Conservation (phyloP, 1,284 basidiomycete species). For the Microbotryomycetes sp. region DNA sequence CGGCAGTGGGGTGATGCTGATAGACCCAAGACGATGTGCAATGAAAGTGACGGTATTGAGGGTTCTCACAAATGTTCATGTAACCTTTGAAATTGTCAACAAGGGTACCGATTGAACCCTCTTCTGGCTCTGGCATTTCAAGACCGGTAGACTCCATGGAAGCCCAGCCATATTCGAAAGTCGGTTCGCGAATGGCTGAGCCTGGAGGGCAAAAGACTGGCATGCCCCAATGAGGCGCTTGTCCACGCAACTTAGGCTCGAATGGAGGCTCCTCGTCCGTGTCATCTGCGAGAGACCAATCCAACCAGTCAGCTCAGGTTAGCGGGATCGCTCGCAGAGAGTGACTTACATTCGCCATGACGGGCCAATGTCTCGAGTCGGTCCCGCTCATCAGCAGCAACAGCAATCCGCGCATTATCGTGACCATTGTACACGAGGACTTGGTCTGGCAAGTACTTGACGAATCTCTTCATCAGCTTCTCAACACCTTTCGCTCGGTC, state of each 20-base stretch:
- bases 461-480: constrained; percentile 31
- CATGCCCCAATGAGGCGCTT: constrained; percentile 35
- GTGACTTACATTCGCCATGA: constrained; percentile 26
- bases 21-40: constrained; percentile 36
- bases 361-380: constrained; percentile 29
- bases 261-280: constrained; percentile 29
- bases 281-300: constrained; percentile 17
- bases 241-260: constrained; percentile 28
- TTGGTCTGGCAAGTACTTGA: constrained; percentile 35
- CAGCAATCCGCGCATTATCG: constrained; percentile 33
- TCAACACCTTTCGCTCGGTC: constrained; percentile 36
- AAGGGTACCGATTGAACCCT: constrained; percentile 28
- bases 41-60: constrained; percentile 38
- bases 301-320: background rate
- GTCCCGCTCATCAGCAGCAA: constrained; percentile 34
- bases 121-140: constrained; percentile 27
- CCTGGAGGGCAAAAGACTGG: constrained; percentile 32
- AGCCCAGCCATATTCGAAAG: constrained; percentile 32
- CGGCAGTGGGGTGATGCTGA: constrained; percentile 33
- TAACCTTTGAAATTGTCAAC: constrained; percentile 32
- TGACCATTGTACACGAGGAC: constrained; percentile 36
- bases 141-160: constrained; percentile 26
- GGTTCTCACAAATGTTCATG: constrained; percentile 37
- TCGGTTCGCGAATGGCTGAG: constrained; percentile 26
- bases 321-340: no score